Evolutionary conservation across 768 basidiomycete genomes (phyloP).

Genomic region (Mycena capillaripes): DNA sequence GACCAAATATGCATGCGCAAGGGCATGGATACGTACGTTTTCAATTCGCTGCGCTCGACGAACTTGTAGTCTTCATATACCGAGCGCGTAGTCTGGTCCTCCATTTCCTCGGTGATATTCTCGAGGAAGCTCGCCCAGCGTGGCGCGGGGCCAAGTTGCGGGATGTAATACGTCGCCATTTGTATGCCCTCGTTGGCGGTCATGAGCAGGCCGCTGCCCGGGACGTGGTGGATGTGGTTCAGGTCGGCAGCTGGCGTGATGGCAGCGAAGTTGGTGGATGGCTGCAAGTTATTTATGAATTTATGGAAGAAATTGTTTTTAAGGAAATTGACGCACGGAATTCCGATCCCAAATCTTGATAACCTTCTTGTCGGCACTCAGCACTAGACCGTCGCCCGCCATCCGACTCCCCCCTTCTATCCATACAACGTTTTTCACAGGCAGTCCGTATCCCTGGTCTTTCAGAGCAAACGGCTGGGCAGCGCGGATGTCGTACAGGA

Average conservation of each 20-base stretch:
- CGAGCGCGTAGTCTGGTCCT: slow-evolving; percentile 83
- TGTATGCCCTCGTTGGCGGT: slow-evolving; percentile 97
- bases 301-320: neutral
- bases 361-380: slow-evolving; percentile 96
- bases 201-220: slow-evolving; percentile 90
- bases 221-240: slow-evolving; percentile 92
- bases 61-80: slow-evolving; percentile 99
- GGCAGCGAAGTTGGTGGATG: slow-evolving; percentile 89
- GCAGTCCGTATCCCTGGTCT: slow-evolving; percentile 97
- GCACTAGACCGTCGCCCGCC: slow-evolving; percentile 89
- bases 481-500: slow-evolving; percentile 94
- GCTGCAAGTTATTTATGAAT: slow-evolving; percentile 59
- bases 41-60: slow-evolving; percentile 88
- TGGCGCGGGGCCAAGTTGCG: slow-evolving; percentile 96
- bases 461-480: slow-evolving; percentile 88
- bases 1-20: neutral
- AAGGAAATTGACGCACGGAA: slow-evolving; percentile 63
- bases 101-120: slow-evolving; percentile 98
- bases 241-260: slow-evolving; percentile 93
- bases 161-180: slow-evolving; percentile 95
- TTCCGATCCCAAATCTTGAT: slow-evolving; percentile 97
- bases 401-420: slow-evolving; percentile 88
- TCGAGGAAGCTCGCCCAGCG: slow-evolving; percentile 98
- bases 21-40: slow-evolving; percentile 69
- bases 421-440: slow-evolving; percentile 89